Evolutionary conservation across 805 yeast genomes (phyloP).

Genomic region (Candida dajiaensis): DNA sequence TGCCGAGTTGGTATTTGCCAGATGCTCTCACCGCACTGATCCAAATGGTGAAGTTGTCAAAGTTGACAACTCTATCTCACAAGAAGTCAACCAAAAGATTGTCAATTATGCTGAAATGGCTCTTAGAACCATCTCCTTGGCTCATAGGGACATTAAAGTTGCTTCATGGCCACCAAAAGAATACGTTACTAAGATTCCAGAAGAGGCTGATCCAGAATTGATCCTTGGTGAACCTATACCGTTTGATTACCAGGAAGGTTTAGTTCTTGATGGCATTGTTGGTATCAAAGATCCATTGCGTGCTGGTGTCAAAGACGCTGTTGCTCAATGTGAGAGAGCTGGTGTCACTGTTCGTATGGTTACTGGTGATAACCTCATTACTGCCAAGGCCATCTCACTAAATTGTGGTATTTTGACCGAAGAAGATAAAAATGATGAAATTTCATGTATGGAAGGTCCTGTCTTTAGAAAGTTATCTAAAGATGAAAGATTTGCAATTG

Average conservation of each 20-base stretch:
- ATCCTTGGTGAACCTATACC: conserved; percentile 32
- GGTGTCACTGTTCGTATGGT: conserved; percentile 97
- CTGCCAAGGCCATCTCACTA: conserved; percentile 87
- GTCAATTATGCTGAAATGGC: conserved; percentile 69
- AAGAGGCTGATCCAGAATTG: conserved; percentile 38
- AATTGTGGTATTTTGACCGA: conserved; percentile 65
- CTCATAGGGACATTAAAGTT: conserved; percentile 62
- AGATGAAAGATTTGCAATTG: conserved; percentile 48
- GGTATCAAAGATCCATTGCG: conserved; percentile 96
- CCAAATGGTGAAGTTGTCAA: conserved; percentile 26
- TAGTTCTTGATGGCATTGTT: conserved; percentile 66
- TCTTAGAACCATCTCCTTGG: conserved; percentile 82
- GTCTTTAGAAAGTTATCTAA: conserved; percentile 62
- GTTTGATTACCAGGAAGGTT: conserved; percentile 25
- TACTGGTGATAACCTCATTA: conserved; percentile 89
- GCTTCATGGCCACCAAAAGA: conserved; percentile 66
- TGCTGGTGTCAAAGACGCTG: conserved; percentile 86
- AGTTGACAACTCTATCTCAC: conserved; percentile 23
- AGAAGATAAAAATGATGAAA: conserved; percentile 47
- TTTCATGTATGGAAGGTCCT: conserved; percentile 90
- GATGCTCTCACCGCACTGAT: conserved; percentile 41
- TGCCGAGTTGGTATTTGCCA: conserved; percentile 73
- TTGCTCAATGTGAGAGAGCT: conserved; percentile 76
- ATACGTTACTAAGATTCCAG: conserved; percentile 27
- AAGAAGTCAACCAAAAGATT: conserved; percentile 35